These are phyloP conservation scores for Sextonia rubra DNA, from an alignment of 164 flowering plant genomes.

Conservation along the genomic window DNA sequence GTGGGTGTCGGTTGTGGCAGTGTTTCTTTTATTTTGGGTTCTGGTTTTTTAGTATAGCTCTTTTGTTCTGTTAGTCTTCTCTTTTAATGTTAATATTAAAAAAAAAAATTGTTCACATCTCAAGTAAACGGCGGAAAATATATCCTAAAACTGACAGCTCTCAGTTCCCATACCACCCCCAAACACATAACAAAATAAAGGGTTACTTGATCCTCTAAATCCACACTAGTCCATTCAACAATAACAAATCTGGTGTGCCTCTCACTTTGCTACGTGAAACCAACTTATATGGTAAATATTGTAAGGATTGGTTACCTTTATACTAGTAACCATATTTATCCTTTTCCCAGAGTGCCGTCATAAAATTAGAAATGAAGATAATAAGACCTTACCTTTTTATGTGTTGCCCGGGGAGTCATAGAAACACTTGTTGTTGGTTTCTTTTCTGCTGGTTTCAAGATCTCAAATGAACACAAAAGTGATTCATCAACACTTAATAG, in stretches of 20 bases:
- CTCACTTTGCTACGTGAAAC: neutral
- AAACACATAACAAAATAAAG: too few species aligned
- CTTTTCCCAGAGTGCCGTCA: neutral
- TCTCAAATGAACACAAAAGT: constrained; percentile 45
- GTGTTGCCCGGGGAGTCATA: constrained; percentile 6
- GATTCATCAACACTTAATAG: constrained; percentile 40
- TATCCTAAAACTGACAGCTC: too few species aligned
- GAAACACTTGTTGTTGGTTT: constrained; percentile 20
- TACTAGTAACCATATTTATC: neutral
- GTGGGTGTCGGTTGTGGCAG: too few species aligned
- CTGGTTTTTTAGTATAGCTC: too few species aligned
- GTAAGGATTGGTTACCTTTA: neutral
- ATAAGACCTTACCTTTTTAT: constrained; percentile 32
- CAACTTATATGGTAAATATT: neutral
- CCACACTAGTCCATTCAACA: neutral
- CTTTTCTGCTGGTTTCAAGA: constrained; percentile 32
- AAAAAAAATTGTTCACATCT: too few species aligned
- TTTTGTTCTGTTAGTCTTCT: too few species aligned
- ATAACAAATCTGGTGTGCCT: neutral
- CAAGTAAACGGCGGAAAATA: too few species aligned
- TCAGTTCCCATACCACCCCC: too few species aligned
- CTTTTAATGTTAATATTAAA: too few species aligned
- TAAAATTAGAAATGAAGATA: neutral
- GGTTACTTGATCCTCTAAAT: neutral
- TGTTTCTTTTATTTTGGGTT: too few species aligned